Base-by-base conservation (phyloP, 2,329 filamentous ascomycete genomes). In the Tolypocladium pustulatum region DNA sequence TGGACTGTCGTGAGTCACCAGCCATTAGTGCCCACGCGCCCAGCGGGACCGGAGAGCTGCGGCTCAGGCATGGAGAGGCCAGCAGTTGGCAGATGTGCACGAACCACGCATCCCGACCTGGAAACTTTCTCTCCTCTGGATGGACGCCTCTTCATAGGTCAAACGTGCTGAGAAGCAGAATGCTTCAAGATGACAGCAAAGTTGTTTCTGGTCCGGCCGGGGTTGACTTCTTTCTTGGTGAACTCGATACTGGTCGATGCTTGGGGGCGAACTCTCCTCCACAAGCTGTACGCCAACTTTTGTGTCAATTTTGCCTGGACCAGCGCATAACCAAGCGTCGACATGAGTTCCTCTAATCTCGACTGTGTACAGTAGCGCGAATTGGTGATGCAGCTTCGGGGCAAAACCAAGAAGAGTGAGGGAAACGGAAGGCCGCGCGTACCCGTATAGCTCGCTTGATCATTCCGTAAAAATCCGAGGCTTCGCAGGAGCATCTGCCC, bases 201-300 rank as follows among this genome's bases (percentile, higher is more conserved):
- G 69, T 99, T 97, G 73, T 99, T 99, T 70, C 91, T 84, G 30
- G 79, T 82, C 57, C 78, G 77, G 13, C 92, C 92, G 27, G 90
- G 81, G 61, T 89, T 87, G 46, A 96, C 71, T 69, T 94, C 88
- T 61, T 83, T 81, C 74, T 97, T 97, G 60, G 65, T 56, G 57
- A 72, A 72, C 22, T 62, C 60, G 30, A 61, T 41, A 10, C 59
- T 59, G 54, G 43, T 59, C 22, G 60, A 56, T 55, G 62, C 53
- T 34, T 58, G 49, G n/a, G 60, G 36, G 6, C 64, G 64, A 8
- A 62, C 70, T 60, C 81, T 80, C 64, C 76, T 82, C 89, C 92
- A 97, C n/a, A 97, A 78, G 63, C 91, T 92, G 72, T 96, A 97
- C 27, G 90, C 85, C 56, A 99, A 77, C 72, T 96, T 96, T 52